A percentile compares a stretch with the other conserved stretches of the same genome.
Conservation (phyloP, 2,329 filamentous ascomycete genomes). For the Monilinia fructigena region DNA sequence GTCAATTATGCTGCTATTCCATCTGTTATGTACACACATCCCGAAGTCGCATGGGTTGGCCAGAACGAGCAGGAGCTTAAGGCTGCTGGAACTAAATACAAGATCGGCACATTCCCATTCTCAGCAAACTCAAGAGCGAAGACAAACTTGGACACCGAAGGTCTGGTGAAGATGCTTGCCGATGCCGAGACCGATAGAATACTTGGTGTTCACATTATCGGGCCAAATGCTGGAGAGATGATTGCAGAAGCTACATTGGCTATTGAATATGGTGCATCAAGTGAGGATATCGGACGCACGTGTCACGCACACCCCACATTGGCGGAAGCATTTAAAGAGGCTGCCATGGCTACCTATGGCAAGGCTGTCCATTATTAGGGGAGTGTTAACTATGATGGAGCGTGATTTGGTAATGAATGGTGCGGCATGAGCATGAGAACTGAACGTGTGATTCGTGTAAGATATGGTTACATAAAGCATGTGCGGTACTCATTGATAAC, state of each 20-base stretch:
- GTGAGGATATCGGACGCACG: slow-evolving; percentile 90
- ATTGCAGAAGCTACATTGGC: slow-evolving; percentile 96
- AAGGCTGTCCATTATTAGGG: slow-evolving; percentile 93
- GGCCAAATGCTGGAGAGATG: slow-evolving; percentile 96
- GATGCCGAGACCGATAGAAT: slow-evolving; percentile 96
- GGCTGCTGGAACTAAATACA: slow-evolving; percentile 85
- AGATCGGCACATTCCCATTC: slow-evolving; percentile 93
- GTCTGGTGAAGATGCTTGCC: slow-evolving; percentile 93
- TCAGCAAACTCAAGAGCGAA: slow-evolving; percentile 97
- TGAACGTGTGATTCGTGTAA: slow-evolving; percentile 35
- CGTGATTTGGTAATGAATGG: slow-evolving; percentile 15
- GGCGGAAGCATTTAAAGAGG: slow-evolving; percentile 98
- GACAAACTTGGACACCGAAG: slow-evolving; percentile 96
- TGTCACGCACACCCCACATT: slow-evolving; percentile 88
- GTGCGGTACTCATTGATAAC: slow-evolving; percentile 26
- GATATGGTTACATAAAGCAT: slow-evolving; percentile 36
- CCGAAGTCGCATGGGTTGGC: slow-evolving; percentile 97
- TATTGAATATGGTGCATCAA: slow-evolving; percentile 92
- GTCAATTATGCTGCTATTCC: slow-evolving; percentile 99
- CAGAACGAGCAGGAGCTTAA: slow-evolving; percentile 97
- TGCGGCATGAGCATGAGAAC: slow-evolving; percentile 19
- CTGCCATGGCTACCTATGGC: slow-evolving; percentile 93
- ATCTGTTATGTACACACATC: slow-evolving; percentile 99
- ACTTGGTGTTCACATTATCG: slow-evolving; percentile 94
- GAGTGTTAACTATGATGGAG: not conserved